These are phyloP conservation scores for Septoria linicola DNA, from an alignment of 2,329 filamentous ascomycete genomes.

Conservation along the genomic window DNA sequence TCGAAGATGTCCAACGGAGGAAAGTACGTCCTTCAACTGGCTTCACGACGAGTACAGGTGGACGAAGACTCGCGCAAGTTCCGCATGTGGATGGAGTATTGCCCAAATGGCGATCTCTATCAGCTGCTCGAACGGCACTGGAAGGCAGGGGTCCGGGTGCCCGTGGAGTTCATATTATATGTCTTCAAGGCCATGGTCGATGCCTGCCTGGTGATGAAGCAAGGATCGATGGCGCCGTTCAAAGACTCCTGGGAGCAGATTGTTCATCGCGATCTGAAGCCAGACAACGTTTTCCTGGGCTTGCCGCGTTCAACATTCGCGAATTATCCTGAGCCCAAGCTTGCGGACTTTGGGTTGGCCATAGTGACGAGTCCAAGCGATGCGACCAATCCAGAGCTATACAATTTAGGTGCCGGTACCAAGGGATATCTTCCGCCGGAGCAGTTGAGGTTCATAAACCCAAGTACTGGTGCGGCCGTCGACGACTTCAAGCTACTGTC, in stretches of 20 bases:
- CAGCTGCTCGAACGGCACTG: background rate
- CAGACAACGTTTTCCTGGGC: slow-evolving; percentile 26
- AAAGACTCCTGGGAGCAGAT: slow-evolving; percentile 12
- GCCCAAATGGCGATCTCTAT: slow-evolving; percentile 10
- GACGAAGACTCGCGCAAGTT: background rate
- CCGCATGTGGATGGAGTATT: slow-evolving; percentile 14
- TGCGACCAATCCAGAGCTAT: slow-evolving; percentile 17
- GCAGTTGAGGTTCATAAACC: slow-evolving; percentile 10
- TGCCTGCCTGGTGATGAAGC: slow-evolving; percentile 13
- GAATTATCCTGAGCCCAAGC: slow-evolving; percentile 13
- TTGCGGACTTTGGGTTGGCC: slow-evolving; percentile 25
- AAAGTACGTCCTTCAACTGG: background rate
- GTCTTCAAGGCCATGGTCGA: slow-evolving; percentile 17
- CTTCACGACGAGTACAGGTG: background rate
- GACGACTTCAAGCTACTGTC: slow-evolving; percentile 21
- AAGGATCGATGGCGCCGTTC: background rate
- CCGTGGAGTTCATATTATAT: slow-evolving; percentile 13
- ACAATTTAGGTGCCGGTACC: slow-evolving; percentile 12
- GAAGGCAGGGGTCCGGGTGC: background rate
- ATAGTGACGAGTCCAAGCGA: slow-evolving; percentile 18
- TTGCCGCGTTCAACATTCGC: slow-evolving; percentile 5
- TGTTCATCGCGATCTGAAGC: slow-evolving; percentile 29
- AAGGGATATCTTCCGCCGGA: slow-evolving; percentile 21
- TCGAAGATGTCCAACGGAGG: background rate
- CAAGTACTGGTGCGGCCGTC: slow-evolving; percentile 7